Percentiles rank a stretch among this genome's conserved stretches.
These are phyloP conservation scores for Mucor saturninus DNA, from an alignment of 371 early-diverging fungal species.

Conservation along the genomic window DNA sequence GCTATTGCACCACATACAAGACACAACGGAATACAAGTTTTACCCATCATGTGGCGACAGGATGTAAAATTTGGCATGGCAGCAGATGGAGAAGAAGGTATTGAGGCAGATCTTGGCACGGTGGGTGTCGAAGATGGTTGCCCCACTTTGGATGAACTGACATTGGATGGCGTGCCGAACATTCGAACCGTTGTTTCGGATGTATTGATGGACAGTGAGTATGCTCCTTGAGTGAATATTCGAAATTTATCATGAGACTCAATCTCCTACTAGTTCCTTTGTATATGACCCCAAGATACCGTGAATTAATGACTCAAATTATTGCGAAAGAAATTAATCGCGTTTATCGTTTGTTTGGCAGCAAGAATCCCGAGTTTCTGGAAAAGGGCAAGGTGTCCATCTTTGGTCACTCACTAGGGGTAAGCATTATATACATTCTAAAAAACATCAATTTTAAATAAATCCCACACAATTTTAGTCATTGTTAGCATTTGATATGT, in stretches of 20 bases:
- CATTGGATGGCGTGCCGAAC: slow-evolving; percentile 80
- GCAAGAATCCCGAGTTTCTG: slow-evolving; percentile 77
- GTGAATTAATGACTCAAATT: slow-evolving; percentile 77
- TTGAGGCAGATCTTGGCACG: slow-evolving; percentile 61
- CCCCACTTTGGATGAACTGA: slow-evolving; percentile 76
- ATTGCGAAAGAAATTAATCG: slow-evolving; percentile 77
- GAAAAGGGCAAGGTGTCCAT: slow-evolving; percentile 74
- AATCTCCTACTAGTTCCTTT: slow-evolving; percentile 63
- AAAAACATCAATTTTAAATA: not conserved
- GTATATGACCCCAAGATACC: slow-evolving; percentile 83
- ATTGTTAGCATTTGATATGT: slow-evolving; percentile 79
- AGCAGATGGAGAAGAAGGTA: slow-evolving; percentile 43
- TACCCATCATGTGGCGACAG: slow-evolving; percentile 86
- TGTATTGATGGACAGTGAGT: slow-evolving; percentile 75
- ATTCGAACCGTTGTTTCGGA: slow-evolving; percentile 83
- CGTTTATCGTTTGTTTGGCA: slow-evolving; percentile 68
- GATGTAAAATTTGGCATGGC: slow-evolving; percentile 77
- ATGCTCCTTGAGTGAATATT: slow-evolving; percentile 8
- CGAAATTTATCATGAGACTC: not conserved
- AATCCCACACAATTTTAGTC: slow-evolving; percentile 29
- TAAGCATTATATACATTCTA: slow-evolving; percentile 23
- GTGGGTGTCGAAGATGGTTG: slow-evolving; percentile 62
- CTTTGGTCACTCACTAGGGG: slow-evolving; percentile 83
- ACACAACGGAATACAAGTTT: slow-evolving; percentile 71
- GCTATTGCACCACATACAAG: slow-evolving; percentile 32